phyloP scores from a whole-genome alignment of 2,329 filamentous ascomycete genomes.

The Chrysoporthe puriensis region DNA sequence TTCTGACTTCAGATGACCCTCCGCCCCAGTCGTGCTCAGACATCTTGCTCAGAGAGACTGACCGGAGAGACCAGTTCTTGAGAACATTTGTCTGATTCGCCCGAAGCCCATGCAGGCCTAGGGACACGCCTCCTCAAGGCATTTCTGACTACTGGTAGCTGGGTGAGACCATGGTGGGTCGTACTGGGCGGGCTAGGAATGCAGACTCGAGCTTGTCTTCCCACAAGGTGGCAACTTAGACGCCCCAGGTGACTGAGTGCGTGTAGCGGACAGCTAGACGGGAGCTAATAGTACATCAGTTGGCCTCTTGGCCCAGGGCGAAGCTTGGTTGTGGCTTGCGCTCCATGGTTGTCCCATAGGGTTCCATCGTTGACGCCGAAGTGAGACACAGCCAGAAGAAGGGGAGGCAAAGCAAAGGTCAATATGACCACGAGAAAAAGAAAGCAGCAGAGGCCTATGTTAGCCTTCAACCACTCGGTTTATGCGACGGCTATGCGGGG shows the following conservation, averaged over 20 bases:
- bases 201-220: background rate
- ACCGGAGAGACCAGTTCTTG: background rate
- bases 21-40: background rate
- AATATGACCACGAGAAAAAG: background rate
- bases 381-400: background rate
- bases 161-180: background rate
- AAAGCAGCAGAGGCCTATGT: background rate
- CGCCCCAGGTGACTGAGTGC: background rate
- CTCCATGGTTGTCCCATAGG: background rate
- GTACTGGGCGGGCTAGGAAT: background rate
- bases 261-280: background rate
- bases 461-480: background rate
- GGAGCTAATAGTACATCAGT: background rate
- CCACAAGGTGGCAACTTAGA: background rate
- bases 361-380: background rate
- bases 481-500: background rate
- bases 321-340: background rate
- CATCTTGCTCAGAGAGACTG: background rate
- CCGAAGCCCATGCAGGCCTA: conserved; percentile 8
- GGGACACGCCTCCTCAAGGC: background rate
- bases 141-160: background rate
- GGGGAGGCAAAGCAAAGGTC: background rate
- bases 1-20: background rate
- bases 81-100: conserved; percentile 22
- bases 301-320: background rate